These are phyloP conservation scores for Apiotrichum domesticum DNA, from an alignment of 1,284 basidiomycete species.

Conservation along the genomic window DNA sequence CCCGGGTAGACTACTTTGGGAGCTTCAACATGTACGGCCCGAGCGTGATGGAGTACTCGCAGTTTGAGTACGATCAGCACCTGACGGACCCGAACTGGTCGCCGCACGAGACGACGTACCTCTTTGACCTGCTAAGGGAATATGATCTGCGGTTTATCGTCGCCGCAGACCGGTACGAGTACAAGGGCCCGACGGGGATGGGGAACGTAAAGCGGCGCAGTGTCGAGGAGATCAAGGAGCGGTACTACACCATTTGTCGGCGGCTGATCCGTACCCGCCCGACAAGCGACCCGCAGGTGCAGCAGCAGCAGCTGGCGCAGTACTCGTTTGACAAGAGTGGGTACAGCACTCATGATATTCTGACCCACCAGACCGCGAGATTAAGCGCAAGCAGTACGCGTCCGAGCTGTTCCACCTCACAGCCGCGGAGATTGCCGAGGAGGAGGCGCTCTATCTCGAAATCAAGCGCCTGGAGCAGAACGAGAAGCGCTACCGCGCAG, in stretches of 20 bases:
- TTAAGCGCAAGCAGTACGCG: conserved; percentile 82
- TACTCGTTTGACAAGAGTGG: conserved; percentile 79
- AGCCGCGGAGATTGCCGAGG: conserved; percentile 83
- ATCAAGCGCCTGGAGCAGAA: conserved; percentile 90
- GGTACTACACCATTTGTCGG: conserved; percentile 89
- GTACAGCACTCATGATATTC: conserved; percentile 1
- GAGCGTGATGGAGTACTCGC: conserved; percentile 71
- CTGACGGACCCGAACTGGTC: conserved; percentile 82
- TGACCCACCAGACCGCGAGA: conserved; percentile 64
- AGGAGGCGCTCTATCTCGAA: conserved; percentile 92
- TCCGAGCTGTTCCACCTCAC: conserved; percentile 78
- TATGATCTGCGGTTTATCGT: conserved; percentile 90
- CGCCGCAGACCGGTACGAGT: conserved; percentile 84
- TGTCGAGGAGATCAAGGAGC: conserved; percentile 84
- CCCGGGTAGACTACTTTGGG: conserved; percentile 38
- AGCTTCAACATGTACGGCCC: conserved; percentile 45
- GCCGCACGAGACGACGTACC: conserved; percentile 88
- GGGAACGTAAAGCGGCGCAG: conserved; percentile 50
- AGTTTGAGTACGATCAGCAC: conserved; percentile 80
- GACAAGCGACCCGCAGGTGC: conserved; percentile 66
- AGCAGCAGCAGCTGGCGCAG: conserved; percentile 60
- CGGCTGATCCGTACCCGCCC: conserved; percentile 78
- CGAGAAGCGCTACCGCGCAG: conserved; percentile 78
- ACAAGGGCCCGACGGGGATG: conserved; percentile 22
- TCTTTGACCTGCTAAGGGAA: conserved; percentile 72